Base-by-base conservation (phyloP, 768 basidiomycete genomes). In the Tulasnella calospora region DNA sequence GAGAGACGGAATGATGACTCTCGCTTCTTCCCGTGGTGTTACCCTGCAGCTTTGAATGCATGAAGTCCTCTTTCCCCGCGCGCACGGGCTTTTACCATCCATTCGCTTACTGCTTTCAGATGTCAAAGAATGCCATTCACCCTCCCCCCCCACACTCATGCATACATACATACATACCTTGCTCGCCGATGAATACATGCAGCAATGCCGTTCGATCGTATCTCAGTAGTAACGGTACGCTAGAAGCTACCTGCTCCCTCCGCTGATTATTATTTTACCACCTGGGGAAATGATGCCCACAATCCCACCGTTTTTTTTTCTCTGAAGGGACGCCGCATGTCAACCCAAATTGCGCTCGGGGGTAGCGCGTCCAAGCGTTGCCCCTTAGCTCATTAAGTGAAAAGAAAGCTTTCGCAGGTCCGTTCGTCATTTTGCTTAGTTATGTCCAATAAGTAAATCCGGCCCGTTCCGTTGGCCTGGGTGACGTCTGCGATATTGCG, bases 391-490 rank as follows among this genome's bases (percentile, higher is more conserved):
- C 61, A 67, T 30, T 67, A 35, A 40, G 38, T 40, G 38, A 40
- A 40, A 10, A n/a, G n/a, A n/a, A n/a, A n/a, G n/a, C n/a, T n/a
- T 40, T 40, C 38, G 38, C 38, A 40, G n/a, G 27, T 21, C 3
- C 61, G 61, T 67, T 35, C 61, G 61, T 17, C 30, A 35, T 67
- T 67, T 67, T 15, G 30, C 61, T 67, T 67, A 30, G 30, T 67
- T 35, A 27, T 30, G 30, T 67, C 61, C 61, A 67, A 67, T 67
- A 67, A 67, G 61, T 67, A 67, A 67, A 67, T 33, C 61, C 61
- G 61, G 61, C 30, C 33, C 61, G 61, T 67, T 67, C 61, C 61
- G 61, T 27, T 67, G 33, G 61, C 61, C 27, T 67, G 61, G 61
- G 30, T 13, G 23, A 13, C 15, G 4, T 27, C 21, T 67, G 51